Evolutionary conservation across 192 early-diverging fungal genomes (phyloP), one percentile per base, ranked within the genome.

Genomic region (Borealophlyctis nickersoniae): DNA sequence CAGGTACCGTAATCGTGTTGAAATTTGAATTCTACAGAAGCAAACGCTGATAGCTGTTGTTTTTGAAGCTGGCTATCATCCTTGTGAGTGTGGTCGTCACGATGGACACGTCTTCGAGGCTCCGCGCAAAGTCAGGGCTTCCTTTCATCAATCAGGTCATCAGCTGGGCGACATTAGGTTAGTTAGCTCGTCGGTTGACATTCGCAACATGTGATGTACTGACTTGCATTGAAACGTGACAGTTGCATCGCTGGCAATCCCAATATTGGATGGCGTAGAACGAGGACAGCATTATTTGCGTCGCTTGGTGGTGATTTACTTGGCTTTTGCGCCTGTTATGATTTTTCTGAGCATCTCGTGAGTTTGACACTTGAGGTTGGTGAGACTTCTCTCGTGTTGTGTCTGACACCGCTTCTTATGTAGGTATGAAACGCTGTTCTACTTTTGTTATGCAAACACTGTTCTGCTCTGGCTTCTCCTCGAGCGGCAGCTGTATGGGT

Each of bases 361-460:
- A n/a, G n/a, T n/a, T n/a, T n/a, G n/a, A n/a, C n/a, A n/a, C n/a
- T n/a, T n/a, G 60, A 76, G 36, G 56, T 26, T 28, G 58, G n/a
- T n/a, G n/a, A n/a, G n/a, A n/a, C n/a, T n/a, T n/a, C n/a, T n/a
- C n/a, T n/a, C n/a, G n/a, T n/a, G n/a, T n/a, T n/a, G n/a, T n/a
- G n/a, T n/a, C n/a, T 27, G 4, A 34, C 14, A 67, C 22, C 66
- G 36, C n/a, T n/a, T n/a, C n/a, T n/a, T 31, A 73, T 70, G 2
- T n/a, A n/a, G n/a, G n/a, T 94, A 94, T 67, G 94, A 97, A 63
- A 72, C 84, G 13, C 74, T 95, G 32, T 97, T 97, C 61, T 97
- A 95, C 73, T 86, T 89, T 69, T 87, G 79, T 58, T 92, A 91
- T 56, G 87, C 89, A 3, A 69, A 72, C 4, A 87, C 86, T 13